Conservation (phyloP, 2,329 filamentous ascomycete species). For the Peltaster fructicola region DNA sequence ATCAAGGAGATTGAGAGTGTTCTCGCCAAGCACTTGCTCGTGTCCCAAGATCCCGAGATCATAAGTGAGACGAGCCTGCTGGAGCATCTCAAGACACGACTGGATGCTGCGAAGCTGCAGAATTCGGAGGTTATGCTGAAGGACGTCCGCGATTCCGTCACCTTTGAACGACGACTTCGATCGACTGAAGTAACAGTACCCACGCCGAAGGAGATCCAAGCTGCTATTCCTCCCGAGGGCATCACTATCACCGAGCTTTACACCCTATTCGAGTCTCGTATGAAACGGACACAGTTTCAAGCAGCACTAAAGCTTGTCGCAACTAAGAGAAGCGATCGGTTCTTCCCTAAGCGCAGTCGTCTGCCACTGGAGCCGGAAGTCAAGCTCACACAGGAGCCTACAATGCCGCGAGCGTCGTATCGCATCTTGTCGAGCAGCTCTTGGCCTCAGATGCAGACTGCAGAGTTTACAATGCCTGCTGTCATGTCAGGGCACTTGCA, state of each 20-base stretch:
- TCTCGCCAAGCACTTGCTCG: slow-evolving; percentile 62
- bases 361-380: slow-evolving; percentile 9
- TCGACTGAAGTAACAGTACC: slow-evolving; percentile 12
- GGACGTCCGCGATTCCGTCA: slow-evolving; percentile 67
- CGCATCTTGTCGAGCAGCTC: slow-evolving; percentile 85
- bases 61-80: slow-evolving; percentile 69
- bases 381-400: too few relatives aligned
- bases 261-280: slow-evolving; percentile 11
- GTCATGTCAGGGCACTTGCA: slow-evolving; percentile 33
- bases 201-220: slow-evolving; percentile 16
- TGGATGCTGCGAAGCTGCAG: slow-evolving; percentile 72
- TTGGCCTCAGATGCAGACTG: slow-evolving; percentile 68
- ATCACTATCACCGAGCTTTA: slow-evolving; percentile 18
- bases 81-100: slow-evolving; percentile 70
- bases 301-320: slow-evolving; percentile 13
- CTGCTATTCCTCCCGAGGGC: slow-evolving; percentile 19
- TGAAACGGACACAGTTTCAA: slow-evolving; percentile 11
- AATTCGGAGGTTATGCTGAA: slow-evolving; percentile 95
- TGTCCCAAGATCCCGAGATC: slow-evolving; percentile 45
- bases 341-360: slow-evolving; percentile 14
- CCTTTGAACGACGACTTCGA: slow-evolving; percentile 33
- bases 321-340: slow-evolving; percentile 12
- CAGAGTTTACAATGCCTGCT: slow-evolving; percentile 46
- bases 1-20: slow-evolving; percentile 86
- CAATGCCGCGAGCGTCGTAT: slow-evolving; percentile 32